Evolutionary conservation across 805 yeast species (phyloP), one percentile per base, ranked within the genome.

Genomic region (Maudiozyma pseudohumilis): DNA sequence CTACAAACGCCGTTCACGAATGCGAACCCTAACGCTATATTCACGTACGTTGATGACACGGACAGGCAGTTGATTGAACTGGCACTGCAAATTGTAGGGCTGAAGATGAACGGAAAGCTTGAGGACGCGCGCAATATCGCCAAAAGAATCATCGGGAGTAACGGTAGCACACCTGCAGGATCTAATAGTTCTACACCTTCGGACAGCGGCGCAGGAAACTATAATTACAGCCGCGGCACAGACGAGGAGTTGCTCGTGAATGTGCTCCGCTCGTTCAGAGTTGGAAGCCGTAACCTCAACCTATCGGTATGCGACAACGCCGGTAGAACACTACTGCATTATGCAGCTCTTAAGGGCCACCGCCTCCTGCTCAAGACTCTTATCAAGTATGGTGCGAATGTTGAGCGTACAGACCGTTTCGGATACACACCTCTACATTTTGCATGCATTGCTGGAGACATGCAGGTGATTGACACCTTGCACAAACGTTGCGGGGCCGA

Each of bases 111-210:
- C 53, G 97, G 96, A 39, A 79, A 80, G 50, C 64, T 89, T 39
- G 96, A 89, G 53, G 96, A 88, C 59, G 96, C 96, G 1, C 75
- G 83, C 46, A 86, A 84, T 53, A 83, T 89, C 50, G 96, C 96
- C 1, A 80, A 80, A 57, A 69, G 94, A 44, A 85, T 89, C 46
- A 86, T 88, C 37, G 92, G 92, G 5, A 26, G 18, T 32, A 32
- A 16, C 10, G n/a, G n/a, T 15, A 29, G 21, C 32, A 21, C 10
- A 5, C 30, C 21, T 17, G 16, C 31, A 24, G 19, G 19, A 5
- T 19, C 36, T 9, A 22, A 19, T 29, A 22, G 25, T 29, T 10
- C 9, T 9, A 36, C 26, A 17, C 18, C 41, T 6, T 29, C 46
- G 6, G 32, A 41, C 7, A 38, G 36, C 12, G 32, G 33, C 17